Base-by-base conservation (phyloP, 1,284 basidiomycete species). In the Rhodotorula sp. region DNA sequence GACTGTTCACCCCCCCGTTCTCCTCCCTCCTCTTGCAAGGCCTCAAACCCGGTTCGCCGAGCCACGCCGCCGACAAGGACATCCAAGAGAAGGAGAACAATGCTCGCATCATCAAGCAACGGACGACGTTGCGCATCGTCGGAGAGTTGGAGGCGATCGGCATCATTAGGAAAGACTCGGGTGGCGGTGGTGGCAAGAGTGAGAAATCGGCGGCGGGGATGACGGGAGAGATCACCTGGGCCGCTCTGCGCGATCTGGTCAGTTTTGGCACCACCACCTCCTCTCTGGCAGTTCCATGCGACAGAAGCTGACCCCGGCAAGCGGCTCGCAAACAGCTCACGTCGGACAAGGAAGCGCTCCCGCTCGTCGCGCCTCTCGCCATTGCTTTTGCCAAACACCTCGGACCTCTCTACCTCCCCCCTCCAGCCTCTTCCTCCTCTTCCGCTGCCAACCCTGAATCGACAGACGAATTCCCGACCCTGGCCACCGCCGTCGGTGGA, bases 81-180 rank as follows among this genome's bases (percentile, higher is more conserved):
- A 92, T 97, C 79, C 87, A 89, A 65, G 97, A 99, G 80, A 95
- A 93, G 81, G 97, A 99, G 71, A 95, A 99, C 75, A 84, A 87
- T 64, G 83, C 87, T 21, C 86, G 95, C 38, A 84, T 99, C 19
- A 79, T 86, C 3, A 89, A 91, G 49, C 94, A 98, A 81, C 86
- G 94, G 26, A 90, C 91, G 1, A 83, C 95, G 16, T 83, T 98
- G 62, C 87, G 95, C 63, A 88, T 95, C 49, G 89, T 91, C 72
- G 88, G 92, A 0, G 97, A 99, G 81, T 84, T 98, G 48, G 94
- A 92, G 3, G 83, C 97, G 45, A 88, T 97, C 4, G 92, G 91
- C 3, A 84, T 81, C 2, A 49, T 95, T 6, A 67, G 64, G 59
- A 72, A 68, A 62, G 64, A 59, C 47, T 64, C 43, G 23, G 59